Conservation (phyloP, 805 yeast genomes). For the Sugiyamaella floridensis region DNA sequence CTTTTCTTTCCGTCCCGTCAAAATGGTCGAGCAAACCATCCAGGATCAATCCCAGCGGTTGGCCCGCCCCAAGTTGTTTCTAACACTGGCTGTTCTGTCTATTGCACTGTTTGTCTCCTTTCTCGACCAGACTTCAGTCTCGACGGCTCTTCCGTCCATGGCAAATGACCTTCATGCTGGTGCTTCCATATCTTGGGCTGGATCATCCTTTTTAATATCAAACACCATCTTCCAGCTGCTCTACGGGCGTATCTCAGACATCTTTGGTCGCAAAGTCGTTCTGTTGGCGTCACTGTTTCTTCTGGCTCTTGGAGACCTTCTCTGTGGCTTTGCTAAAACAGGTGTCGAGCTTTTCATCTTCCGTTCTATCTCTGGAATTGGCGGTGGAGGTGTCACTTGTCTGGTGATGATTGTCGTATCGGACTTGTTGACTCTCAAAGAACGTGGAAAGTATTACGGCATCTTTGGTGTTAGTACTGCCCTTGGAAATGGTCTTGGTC, state of each 20-base stretch:
- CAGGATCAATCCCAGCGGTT: constrained; percentile 12
- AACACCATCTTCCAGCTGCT: constrained; percentile 46
- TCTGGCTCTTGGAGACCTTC: constrained; percentile 40
- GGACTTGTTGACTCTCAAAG: constrained; percentile 45
- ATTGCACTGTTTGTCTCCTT: constrained; percentile 30
- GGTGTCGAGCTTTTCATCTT: constrained; percentile 45
- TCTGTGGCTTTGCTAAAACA: constrained; percentile 46
- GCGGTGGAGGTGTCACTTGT: constrained; percentile 46
- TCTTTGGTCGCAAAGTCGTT: constrained; percentile 45
- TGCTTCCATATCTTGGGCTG: constrained; percentile 52
- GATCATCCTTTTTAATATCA: constrained; percentile 47
- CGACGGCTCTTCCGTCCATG: constrained; percentile 44
- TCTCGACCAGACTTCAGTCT: constrained; percentile 45
- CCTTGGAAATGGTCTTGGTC: constrained; percentile 47
- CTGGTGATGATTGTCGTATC: constrained; percentile 47
- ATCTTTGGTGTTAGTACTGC: constrained; percentile 47
- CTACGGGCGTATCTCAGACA: constrained; percentile 49
- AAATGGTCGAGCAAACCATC: not conserved
- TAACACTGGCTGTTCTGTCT: constrained; percentile 12
- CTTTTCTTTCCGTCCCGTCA: not conserved
- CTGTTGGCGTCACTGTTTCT: constrained; percentile 36
- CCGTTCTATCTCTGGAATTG: constrained; percentile 50
- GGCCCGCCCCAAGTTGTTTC: constrained; percentile 8
- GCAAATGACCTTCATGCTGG: constrained; percentile 42
- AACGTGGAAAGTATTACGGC: constrained; percentile 53